phyloP scores from a whole-genome alignment of 306 rosid species.

The Corylus heterophylla region DNA sequence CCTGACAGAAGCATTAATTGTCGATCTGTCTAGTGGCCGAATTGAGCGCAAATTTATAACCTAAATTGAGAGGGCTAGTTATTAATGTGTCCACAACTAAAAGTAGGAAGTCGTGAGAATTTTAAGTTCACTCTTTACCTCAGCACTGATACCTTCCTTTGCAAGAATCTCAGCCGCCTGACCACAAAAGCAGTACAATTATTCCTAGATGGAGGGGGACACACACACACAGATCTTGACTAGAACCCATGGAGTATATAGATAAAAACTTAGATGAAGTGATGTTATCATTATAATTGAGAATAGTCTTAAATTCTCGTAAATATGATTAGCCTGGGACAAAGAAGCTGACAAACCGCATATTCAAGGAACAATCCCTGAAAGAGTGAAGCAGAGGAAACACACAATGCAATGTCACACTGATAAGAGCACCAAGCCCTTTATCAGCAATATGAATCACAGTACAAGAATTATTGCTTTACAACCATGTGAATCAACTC shows the following conservation, averaged over 20 bases:
- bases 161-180: slow-evolving; percentile 94
- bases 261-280: not conserved
- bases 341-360: not conserved
- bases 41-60: slow-evolving; percentile 89
- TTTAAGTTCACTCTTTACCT: slow-evolving; percentile 51
- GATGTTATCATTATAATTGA: not conserved
- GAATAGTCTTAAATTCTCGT: not conserved
- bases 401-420: not conserved
- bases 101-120: not conserved
- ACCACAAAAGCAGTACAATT: slow-evolving; percentile 34
- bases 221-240: not conserved
- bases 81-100: slow-evolving; percentile 21
- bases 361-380: not conserved
- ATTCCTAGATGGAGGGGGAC: slow-evolving; percentile 14
- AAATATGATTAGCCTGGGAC: not conserved
- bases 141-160: slow-evolving; percentile 94
- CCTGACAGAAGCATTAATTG: slow-evolving; percentile 90
- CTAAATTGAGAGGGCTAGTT: slow-evolving; percentile 35
- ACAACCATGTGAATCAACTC: not conserved
- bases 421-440: not conserved
- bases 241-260: not conserved
- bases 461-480: not conserved
- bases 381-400: not conserved
- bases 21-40: slow-evolving; percentile 90
- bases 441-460: not conserved